Base-by-base conservation (phyloP, 495 filamentous ascomycete species). In the Daldinia bambusicola region DNA sequence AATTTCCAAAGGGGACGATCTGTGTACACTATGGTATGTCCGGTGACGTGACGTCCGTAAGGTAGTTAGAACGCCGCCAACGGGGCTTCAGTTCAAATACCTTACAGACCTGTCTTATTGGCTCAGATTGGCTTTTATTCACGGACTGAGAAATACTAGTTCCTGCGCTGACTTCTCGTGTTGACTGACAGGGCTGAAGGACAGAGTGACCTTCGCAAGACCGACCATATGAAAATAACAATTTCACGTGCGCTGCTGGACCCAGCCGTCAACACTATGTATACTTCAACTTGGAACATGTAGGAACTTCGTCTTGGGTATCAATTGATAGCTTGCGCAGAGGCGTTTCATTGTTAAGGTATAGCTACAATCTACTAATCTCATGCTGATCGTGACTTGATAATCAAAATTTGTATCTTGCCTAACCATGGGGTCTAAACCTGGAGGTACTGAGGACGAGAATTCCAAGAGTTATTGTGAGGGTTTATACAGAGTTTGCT, bases 21-120 rank as follows among this genome's bases (percentile, higher is more conserved):
- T 34, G 56, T 70, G 62, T 43, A 61, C 41, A 13, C 56, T 32
- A 40, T 26, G 45, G 36, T 34, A 13, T 36, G 14, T 18, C 55
- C 18, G 51, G 63, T 36, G 56, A 13, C 55, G 63, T 36, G 56
- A 13, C 55, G 30, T 51, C 40, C 52, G 32, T 18, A 18, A 60
- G 38, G 13, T 41, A 37, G 48, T 16, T 14, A 51, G 51, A 61
- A 41, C 40, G 48, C 62, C 48, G 45, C 12, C 13, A 34, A 34
- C 9, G 26, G 18, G 7, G 20, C 30, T 32, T 32, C 30, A 26
- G 13, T 22, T 16, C 26, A 30, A 26, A 53, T 7, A 53, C 22
- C 34, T 34, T 6, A 36, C 6, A 36, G 1, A 36, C 9, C 9
- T 36, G 2, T 10, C 34, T 36, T 36, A 36, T 36, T 26, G 26